These are phyloP conservation scores for Luffa aegyptiaca DNA, from an alignment of 306 rosid genomes.

Conservation along the genomic window DNA sequence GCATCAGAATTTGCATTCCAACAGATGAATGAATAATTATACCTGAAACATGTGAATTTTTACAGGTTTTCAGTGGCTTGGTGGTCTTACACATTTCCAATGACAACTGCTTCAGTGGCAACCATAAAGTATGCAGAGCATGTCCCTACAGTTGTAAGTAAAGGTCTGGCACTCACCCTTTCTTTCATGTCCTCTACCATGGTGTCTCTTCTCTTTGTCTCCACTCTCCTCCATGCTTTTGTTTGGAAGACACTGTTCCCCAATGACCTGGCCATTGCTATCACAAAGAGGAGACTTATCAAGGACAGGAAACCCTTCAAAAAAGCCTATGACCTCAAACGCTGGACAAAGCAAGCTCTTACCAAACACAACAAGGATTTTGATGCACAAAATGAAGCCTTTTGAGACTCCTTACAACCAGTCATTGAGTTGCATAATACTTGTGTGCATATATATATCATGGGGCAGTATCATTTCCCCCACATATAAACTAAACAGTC, in stretches of 20 bases:
- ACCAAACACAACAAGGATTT: conserved; percentile 40
- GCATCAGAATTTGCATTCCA: background rate
- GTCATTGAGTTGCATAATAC: background rate
- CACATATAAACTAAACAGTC: background rate
- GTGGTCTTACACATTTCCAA: conserved; percentile 88
- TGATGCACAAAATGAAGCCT: conserved; percentile 15
- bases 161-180: conserved; percentile 54
- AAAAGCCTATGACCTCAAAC: conserved; percentile 57
- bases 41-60: conserved; percentile 5
- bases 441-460: background rate
- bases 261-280: conserved; percentile 79
- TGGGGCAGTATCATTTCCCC: too few species aligned
- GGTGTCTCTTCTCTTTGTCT: conserved; percentile 52
- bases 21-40: background rate
- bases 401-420: background rate
- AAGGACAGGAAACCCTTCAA: conserved; percentile 55
- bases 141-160: conserved; percentile 55
- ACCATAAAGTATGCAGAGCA: conserved; percentile 71
- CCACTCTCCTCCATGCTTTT: conserved; percentile 74
- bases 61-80: conserved; percentile 83
- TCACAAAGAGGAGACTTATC: conserved; percentile 48
- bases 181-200: conserved; percentile 64
- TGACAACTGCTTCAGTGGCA: conserved; percentile 75
- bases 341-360: conserved; percentile 83
- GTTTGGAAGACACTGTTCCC: conserved; percentile 75